phyloP scores from a whole-genome alignment of 2,329 filamentous ascomycete genomes.

The Paecilomyces dactylethromorphus region DNA sequence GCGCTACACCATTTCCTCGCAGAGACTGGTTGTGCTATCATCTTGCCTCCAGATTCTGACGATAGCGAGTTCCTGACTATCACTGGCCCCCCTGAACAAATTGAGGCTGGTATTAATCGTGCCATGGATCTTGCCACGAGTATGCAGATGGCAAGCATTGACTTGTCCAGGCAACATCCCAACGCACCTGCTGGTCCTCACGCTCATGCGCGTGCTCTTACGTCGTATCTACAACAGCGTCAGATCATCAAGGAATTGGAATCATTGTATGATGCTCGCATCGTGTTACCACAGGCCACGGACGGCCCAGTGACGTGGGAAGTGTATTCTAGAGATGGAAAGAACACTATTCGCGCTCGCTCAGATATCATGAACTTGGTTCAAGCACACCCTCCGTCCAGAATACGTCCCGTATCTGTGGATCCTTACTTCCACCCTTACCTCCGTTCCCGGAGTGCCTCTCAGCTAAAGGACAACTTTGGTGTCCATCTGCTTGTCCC shows the following conservation, averaged over 20 bases:
- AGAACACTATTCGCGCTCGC: constrained; percentile 55
- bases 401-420: constrained; percentile 37
- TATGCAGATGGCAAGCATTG: constrained; percentile 78
- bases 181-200: constrained; percentile 66
- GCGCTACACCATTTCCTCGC: constrained; percentile 79
- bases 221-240: constrained; percentile 77
- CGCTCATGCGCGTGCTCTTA: constrained; percentile 75
- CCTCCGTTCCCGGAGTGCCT: constrained; percentile 32
- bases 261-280: constrained; percentile 72
- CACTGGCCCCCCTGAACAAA: constrained; percentile 67
- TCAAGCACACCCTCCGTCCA: constrained; percentile 41
- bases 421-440: constrained; percentile 46
- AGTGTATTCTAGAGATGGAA: constrained; percentile 78
- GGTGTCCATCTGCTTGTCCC: constrained; percentile 45
- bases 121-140: constrained; percentile 82
- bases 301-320: constrained; percentile 75
- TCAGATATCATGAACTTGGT: constrained; percentile 45
- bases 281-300: constrained; percentile 64
- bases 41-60: constrained; percentile 68
- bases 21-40: constrained; percentile 82
- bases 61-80: constrained; percentile 81
- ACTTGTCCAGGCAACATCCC: constrained; percentile 72
- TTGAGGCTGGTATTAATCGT: constrained; percentile 70
- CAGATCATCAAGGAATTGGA: constrained; percentile 78
- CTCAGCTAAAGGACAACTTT: constrained; percentile 34